phyloP scores from a whole-genome alignment of 495 filamentous ascomycete species.

The Neurospora hispaniola region DNA sequence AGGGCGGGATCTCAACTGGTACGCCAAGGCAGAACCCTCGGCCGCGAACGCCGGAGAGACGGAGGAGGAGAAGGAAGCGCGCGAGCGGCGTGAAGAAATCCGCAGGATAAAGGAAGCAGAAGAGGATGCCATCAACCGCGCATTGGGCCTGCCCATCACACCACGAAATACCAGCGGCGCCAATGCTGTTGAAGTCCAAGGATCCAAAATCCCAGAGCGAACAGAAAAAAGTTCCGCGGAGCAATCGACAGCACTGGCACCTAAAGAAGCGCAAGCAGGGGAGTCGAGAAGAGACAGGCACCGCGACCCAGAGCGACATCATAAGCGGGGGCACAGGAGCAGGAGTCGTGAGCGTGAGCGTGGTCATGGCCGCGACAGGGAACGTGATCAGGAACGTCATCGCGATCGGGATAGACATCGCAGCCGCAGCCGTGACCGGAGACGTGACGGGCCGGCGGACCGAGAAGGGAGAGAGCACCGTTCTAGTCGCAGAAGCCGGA shows the following conservation, averaged over 20 bases:
- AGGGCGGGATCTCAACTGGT: conserved; percentile 78
- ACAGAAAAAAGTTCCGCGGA: conserved; percentile 5
- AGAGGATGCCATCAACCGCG: conserved; percentile 75
- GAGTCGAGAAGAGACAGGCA: conserved; percentile 16
- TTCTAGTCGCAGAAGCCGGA: conserved; percentile 19
- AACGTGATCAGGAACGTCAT: conserved; percentile 10
- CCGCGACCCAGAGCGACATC: conserved; percentile 23
- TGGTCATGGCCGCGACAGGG: conserved; percentile 8
- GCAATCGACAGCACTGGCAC: neutral
- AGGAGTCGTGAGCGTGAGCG: conserved; percentile 12
- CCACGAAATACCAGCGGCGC: conserved; percentile 37
- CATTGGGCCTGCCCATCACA: conserved; percentile 66
- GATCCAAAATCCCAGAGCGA: conserved; percentile 12
- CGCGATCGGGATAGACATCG: conserved; percentile 18
- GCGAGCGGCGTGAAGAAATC: conserved; percentile 69
- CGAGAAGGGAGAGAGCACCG: conserved; percentile 1
- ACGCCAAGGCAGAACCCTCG: conserved; percentile 56
- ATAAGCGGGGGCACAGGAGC: conserved; percentile 27
- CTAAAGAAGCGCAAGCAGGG: conserved; percentile 8
- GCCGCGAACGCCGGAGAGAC: conserved; percentile 40
- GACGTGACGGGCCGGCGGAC: conserved; percentile 7
- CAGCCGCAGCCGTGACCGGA: conserved; percentile 29
- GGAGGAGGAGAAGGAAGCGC: conserved; percentile 48
- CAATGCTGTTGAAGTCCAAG: conserved; percentile 34
- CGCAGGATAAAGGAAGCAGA: conserved; percentile 81